Conservation (phyloP, 257 asterid species). For the Jacaranda mimosifolia region DNA sequence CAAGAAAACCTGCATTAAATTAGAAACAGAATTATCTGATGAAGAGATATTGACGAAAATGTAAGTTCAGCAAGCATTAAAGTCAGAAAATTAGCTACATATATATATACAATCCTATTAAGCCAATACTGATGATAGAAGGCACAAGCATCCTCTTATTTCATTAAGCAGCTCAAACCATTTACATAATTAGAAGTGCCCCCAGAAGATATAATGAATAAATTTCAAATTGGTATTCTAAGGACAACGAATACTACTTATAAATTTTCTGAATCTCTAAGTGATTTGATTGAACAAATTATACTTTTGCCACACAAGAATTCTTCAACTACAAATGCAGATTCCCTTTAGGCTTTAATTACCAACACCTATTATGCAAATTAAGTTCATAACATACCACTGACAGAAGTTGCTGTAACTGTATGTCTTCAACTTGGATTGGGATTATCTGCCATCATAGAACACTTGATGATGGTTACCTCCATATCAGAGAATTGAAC, state of each 20-base stretch:
- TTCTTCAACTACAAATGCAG: not conserved
- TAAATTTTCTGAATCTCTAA: not conserved
- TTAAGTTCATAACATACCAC: conserved; percentile 63
- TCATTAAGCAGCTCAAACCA: too few species aligned
- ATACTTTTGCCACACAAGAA: not conserved
- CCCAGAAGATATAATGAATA: not conserved
- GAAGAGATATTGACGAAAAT: not conserved
- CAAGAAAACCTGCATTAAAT: conserved; percentile 79
- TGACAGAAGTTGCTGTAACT: conserved; percentile 86
- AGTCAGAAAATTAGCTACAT: conserved; percentile 20
- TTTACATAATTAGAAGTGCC: too few species aligned
- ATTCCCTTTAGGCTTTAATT: not conserved
- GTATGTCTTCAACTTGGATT: conserved; percentile 75
- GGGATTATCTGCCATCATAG: conserved; percentile 73
- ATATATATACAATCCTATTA: too few species aligned
- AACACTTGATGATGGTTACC: conserved; percentile 65
- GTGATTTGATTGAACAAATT: not conserved
- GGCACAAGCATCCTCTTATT: not conserved
- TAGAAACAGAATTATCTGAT: conserved; percentile 20
- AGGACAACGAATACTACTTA: conserved; percentile 8
- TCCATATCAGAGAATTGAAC: conserved; percentile 87
- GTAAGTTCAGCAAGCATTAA: not conserved
- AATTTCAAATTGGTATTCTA: not conserved
- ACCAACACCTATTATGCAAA: not conserved
- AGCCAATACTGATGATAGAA: too few species aligned